A percentile compares a stretch with the other conserved stretches of the same genome.
Evolutionary conservation across 164 flowering plant genomes (phyloP).

Genomic region (Tinospora cordifolia): DNA sequence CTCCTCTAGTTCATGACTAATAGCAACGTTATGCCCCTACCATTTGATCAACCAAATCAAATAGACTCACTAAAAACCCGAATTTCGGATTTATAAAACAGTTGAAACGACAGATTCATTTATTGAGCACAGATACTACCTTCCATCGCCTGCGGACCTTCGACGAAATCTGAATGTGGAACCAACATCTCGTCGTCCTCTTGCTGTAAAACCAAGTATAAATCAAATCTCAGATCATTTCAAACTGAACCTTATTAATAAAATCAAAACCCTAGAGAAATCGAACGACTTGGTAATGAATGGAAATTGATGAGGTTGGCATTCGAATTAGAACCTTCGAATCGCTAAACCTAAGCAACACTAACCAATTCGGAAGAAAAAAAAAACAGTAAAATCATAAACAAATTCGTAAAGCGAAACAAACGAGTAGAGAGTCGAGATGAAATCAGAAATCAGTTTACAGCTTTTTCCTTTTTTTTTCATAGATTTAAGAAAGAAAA

Average conservation of each 20-base stretch:
- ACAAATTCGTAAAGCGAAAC: neutral
- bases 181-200: conserved; percentile 92
- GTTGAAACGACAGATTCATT: conserved; percentile 15
- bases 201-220: conserved; percentile 38
- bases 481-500: neutral
- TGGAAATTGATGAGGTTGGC: neutral
- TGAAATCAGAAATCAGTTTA: neutral
- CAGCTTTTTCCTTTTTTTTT: too few species aligned
- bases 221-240: conserved; percentile 22
- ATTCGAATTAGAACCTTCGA: neutral
- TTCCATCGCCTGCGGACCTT: conserved; percentile 80
- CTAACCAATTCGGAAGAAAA: neutral
- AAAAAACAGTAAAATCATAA: neutral
- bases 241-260: conserved; percentile 14
- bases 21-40: neutral
- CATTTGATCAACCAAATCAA: neutral
- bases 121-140: conserved; percentile 23
- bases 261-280: conserved; percentile 37
- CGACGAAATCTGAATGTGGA: conserved; percentile 70
- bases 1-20: neutral
- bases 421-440: neutral
- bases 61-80: neutral
- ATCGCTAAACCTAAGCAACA: neutral
- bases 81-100: conserved; percentile 13
- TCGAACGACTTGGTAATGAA: conserved; percentile 5